These are phyloP conservation scores for Cucumis sativus DNA, from an alignment of 306 rosid genomes.

Conservation along the genomic window DNA sequence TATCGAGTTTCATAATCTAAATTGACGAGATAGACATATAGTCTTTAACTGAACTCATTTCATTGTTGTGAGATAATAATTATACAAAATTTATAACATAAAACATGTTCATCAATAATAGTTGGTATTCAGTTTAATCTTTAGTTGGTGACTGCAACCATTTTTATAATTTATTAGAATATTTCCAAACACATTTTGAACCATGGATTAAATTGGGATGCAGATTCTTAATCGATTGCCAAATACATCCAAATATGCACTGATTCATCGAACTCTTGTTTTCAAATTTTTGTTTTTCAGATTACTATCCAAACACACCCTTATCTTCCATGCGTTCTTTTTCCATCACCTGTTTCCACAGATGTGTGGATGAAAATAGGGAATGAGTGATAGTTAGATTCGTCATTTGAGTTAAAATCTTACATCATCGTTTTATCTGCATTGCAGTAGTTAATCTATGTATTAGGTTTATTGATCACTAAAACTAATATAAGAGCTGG, in stretches of 20 bases:
- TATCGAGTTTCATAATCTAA: too few species aligned
- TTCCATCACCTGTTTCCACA: background rate
- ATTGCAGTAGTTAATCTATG: background rate
- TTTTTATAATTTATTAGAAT: too few species aligned
- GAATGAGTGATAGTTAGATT: background rate
- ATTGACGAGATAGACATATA: too few species aligned
- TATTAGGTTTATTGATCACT: background rate
- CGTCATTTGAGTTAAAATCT: background rate
- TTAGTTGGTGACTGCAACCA: background rate
- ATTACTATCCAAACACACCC: too few species aligned
- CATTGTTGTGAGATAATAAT: too few species aligned
- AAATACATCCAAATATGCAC: background rate
- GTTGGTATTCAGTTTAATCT: too few species aligned
- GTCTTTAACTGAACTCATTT: too few species aligned
- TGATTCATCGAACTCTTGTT: background rate
- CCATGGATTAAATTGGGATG: background rate
- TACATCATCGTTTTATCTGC: background rate
- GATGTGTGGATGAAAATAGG: background rate
- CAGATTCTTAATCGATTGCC: background rate
- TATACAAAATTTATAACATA: too few species aligned
- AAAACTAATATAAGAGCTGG: too few species aligned
- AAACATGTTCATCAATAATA: too few species aligned
- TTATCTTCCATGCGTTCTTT: background rate
- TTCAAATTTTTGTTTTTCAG: background rate
- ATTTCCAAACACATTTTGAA: background rate